Base-by-base conservation (phyloP, 75 land plant genomes). In the Pinus albicaulis region DNA sequence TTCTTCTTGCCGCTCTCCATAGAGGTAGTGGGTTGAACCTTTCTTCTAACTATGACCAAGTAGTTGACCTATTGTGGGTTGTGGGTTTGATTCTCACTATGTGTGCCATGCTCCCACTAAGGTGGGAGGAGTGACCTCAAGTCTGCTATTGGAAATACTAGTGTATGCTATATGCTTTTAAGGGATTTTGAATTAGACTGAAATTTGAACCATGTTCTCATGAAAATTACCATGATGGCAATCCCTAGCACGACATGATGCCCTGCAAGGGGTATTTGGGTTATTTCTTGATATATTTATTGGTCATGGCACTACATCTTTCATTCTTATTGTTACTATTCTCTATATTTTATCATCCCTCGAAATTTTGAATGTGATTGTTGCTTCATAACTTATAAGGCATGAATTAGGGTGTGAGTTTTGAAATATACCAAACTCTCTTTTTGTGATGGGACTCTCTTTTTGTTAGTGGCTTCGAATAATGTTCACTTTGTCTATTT, bases 241-340 rank as follows among this genome's bases (percentile, higher is more conserved):
- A 89, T 17, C 17, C 91, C 91, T 58, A 89, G 72, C 16, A 89
- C 78, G 20, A 80, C 76, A n/a, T 89, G 89, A 72, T 89, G 89
- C 16, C 85, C 86, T 24, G 91, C 91, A 44, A 82, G 38, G 28
- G 84, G 87, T 62, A 86, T 25, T 22, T 87, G 63, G 1, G 80
- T 75, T 25, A 89, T 58, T 1, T 75, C 84, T 24, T 71, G 72
- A 2, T 7, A n/a, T 5, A 71, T 71, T 24, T 71, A 48, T 71
- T 20, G 55, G 0, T 71, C 72, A 53, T 71, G 23, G 57, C n/a
- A n/a, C n/a, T n/a, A n/a, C n/a, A n/a, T n/a, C n/a, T n/a, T n/a
- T n/a, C n/a, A n/a, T n/a, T n/a, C n/a, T n/a, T n/a, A n/a, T n/a
- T n/a, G n/a, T n/a, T n/a, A n/a, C n/a, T n/a, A n/a, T n/a, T n/a